phyloP scores from a whole-genome alignment of 208 protist genomes.

The Angomonas ambiguus region DNA sequence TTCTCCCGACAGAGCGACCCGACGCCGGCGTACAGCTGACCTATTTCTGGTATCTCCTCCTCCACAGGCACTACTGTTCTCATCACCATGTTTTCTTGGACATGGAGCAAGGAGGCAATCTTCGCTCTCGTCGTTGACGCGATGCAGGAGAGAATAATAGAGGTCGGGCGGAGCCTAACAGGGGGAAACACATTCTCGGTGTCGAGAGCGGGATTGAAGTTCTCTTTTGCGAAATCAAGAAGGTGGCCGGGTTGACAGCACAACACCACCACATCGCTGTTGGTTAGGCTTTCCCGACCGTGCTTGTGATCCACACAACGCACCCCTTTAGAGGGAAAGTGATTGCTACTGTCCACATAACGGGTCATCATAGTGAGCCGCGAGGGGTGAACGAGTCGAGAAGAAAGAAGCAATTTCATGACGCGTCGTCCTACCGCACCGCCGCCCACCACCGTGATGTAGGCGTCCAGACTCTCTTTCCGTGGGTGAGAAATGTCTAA shows the following conservation, averaged over 20 bases:
- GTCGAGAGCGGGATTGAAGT: slow-evolving; percentile 14
- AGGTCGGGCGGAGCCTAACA: slow-evolving; percentile 20
- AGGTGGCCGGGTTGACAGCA: slow-evolving; percentile 61
- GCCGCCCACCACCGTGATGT: slow-evolving; percentile 52
- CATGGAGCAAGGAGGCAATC: slow-evolving; percentile 46
- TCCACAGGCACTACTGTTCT: slow-evolving; percentile 20
- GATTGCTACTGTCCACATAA: slow-evolving; percentile 39
- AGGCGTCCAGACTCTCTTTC: slow-evolving; percentile 33
- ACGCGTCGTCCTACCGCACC: slow-evolving; percentile 46
- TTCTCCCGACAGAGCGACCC: slow-evolving; percentile 4
- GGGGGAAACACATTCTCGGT: background rate
- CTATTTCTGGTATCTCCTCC: background rate
- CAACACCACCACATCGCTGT: slow-evolving; percentile 61
- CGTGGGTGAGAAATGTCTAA: background rate
- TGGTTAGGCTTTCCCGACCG: slow-evolving; percentile 27
- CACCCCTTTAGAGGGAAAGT: slow-evolving; percentile 45
- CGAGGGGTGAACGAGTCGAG: slow-evolving; percentile 51
- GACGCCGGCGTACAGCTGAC: background rate
- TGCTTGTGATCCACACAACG: slow-evolving; percentile 40
- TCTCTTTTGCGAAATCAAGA: slow-evolving; percentile 36
- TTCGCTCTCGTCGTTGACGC: slow-evolving; percentile 39
- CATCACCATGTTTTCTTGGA: slow-evolving; percentile 36
- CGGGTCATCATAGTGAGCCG: slow-evolving; percentile 77
- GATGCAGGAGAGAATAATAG: slow-evolving; percentile 61
- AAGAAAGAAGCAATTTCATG: slow-evolving; percentile 15